These are phyloP conservation scores for Apiotrichum sp. DNA, from an alignment of 1,284 basidiomycete genomes.

Conservation along the genomic window DNA sequence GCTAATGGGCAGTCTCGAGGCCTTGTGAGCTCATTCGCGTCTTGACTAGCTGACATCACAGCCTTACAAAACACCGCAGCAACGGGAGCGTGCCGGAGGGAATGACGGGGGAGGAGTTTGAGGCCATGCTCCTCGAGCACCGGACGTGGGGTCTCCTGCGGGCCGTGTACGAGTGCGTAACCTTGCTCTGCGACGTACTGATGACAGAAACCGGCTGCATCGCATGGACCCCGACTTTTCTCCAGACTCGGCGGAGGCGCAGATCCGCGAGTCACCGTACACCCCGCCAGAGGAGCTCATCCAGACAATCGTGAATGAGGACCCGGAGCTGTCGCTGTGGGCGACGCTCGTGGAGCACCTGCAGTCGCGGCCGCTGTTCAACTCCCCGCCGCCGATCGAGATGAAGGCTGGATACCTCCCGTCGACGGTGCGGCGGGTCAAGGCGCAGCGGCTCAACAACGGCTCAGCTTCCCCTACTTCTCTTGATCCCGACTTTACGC, in stretches of 20 bases:
- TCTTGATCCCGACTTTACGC: constrained; percentile 42
- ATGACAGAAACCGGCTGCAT: constrained; percentile 29
- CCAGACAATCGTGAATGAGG: constrained; percentile 40
- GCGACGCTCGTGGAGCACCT: constrained; percentile 41
- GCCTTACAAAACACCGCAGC: constrained; percentile 3
- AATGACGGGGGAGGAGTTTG: constrained; percentile 22
- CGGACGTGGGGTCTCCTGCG: constrained; percentile 42
- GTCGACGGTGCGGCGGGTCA: constrained; percentile 33
- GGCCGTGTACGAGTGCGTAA: constrained; percentile 35
- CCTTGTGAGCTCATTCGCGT: constrained; percentile 32
- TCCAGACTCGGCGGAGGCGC: constrained; percentile 22
- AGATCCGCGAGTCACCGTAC: constrained; percentile 34
- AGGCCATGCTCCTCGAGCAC: constrained; percentile 38
- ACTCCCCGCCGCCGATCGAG: constrained; percentile 35
- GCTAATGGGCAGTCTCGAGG: constrained; percentile 31
- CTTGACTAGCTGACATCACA: not conserved
- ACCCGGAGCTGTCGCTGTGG: constrained; percentile 34
- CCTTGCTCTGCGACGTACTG: not conserved
- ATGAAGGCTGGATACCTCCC: constrained; percentile 42
- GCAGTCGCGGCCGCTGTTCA: constrained; percentile 35
- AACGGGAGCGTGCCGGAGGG: not conserved
- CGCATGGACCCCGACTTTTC: constrained; percentile 28
- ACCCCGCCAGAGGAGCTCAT: constrained; percentile 35
- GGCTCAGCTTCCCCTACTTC: constrained; percentile 17
- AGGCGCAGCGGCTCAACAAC: constrained; percentile 19